Evolutionary conservation across 768 basidiomycete species (phyloP), one percentile per base, ranked within the genome.

Genomic region (Filobasidium floriforme): DNA sequence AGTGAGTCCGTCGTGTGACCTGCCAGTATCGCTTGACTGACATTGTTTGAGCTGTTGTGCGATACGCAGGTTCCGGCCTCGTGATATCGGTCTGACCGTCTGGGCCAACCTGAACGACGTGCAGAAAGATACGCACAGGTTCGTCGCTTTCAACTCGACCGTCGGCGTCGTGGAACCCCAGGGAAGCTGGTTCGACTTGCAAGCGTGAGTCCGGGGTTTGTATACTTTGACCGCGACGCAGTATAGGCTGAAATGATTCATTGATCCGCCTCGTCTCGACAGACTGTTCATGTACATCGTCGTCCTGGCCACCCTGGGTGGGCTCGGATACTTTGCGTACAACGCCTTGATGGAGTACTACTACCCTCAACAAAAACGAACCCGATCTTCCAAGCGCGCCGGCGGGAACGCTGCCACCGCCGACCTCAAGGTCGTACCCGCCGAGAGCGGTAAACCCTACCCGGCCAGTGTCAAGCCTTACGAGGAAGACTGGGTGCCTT

Each of bases 401-500:
- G 32, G 66, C 29, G 40, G 54, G 44, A 19, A 15, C 15, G 32
- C 59, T 14, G 7, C 55, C 15, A 44, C n/a, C 11, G 41, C 32
- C 15, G 28, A 7, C 49, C 46, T 28, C 62, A 67, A 37, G 61
- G 74, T 75, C 41, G 73, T 75, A 22, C 68, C 70, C 32, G 72
- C 72, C 59, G 65, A 69, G 14, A 51, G 63, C n/a, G 70, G 66
- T 1, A 73, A 68, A 40, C 49, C 51, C 14, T 71, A 69, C 51
- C 76, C 76, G 44, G 76, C 72, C 32, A 62, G 70, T 32, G 76
- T 74, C 55, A 74, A 76, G 67, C 75, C 78, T 18, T 78, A 77
- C 62, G 78, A 79, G 61, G 78, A 79, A 68, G 78, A 79, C 46
- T 81, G 78, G 79, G 79, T 81, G 64, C 80, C 80, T 10, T 24